Base-by-base conservation (phyloP, 2,329 filamentous ascomycete species). In the Xylariaceae sp. region DNA sequence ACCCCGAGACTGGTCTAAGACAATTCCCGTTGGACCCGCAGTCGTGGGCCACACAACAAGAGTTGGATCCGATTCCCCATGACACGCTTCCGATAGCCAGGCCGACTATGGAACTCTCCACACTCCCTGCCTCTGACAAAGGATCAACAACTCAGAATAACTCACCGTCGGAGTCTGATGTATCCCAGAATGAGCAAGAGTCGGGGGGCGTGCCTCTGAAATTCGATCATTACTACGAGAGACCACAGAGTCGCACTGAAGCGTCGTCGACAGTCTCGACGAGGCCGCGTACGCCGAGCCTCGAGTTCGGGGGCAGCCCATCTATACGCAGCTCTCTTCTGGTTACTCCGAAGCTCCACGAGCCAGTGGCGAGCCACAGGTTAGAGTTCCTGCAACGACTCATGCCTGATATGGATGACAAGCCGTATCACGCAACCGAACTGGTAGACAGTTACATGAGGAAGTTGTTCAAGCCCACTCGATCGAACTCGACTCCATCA, bases 291-390 rank as follows among this genome's bases (percentile, higher is more conserved):
- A 56, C 58, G 3, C 57, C 58, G 3, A 58, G 56, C 17, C 37
- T 60, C 4, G 44, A 54, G n/a, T 54, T 38, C 16, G 50, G 51
- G 2, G 46, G 40, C 16, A 50, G 49, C 26, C 47, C 50, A 14
- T 59, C 58, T 9, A 48, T 53, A 27, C 44, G 47, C 5, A 59
- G 56, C 36, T 59, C 53, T 36, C 15, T 55, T n/a, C 16, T 60
- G 26, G 42, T 53, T 12, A 60, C 55, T 1, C 57, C 56, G n/a
- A 56, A 49, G 40, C 33, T 40, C 4, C 43, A 52, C 26, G 49
- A 47, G 26, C 26, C 38, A 13, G 16, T 43, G 5, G 13, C 43
- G 5, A 47, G 34, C 18, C 24, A 35, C 9, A 50, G 50, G 4
- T 31, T 38, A 2, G 41, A 44, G 8, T 36, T 46, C 12, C 19